Evolutionary conservation across 495 filamentous ascomycete genomes (phyloP), one percentile per base, ranked within the genome.

Genomic region (Rhizodiscina lignyota): DNA sequence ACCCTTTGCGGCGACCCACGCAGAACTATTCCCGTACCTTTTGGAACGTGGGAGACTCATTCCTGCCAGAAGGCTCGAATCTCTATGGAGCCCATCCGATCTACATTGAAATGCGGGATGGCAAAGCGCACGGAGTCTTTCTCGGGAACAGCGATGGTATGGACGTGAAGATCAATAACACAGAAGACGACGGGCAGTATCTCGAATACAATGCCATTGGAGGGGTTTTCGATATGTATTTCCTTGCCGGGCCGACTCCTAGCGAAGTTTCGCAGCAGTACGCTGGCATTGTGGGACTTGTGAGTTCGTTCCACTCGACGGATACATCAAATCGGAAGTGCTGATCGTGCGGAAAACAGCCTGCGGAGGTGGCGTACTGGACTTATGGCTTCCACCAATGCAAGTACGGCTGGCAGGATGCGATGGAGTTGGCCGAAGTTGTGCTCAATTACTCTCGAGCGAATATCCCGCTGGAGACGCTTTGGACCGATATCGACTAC

Each of bases 281-380:
- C 47, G 60, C 75, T 11, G 68, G 78, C 29, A 57, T 87, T 22
- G 70, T 77, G 21, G 81, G 45, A 1, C 81, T 3, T n/a, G n/a
- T n/a, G n/a, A n/a, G n/a, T n/a, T n/a, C n/a, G n/a, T n/a, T n/a
- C n/a, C n/a, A n/a, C n/a, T n/a, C n/a, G n/a, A n/a, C n/a, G n/a
- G n/a, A n/a, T n/a, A n/a, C n/a, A n/a, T n/a, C n/a, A n/a, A n/a
- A n/a, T n/a, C n/a, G n/a, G n/a, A n/a, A n/a, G n/a, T n/a, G n/a
- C n/a, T n/a, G n/a, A n/a, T n/a, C n/a, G n/a, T n/a, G n/a, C n/a
- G n/a, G n/a, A n/a, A n/a, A n/a, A n/a, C n/a, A n/a, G n/a, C n/a
- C n/a, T n/a, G 66, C 70, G 4, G 84, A 87, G 79, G 74, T 78
- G 62, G 78, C 79, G 1, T 91, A 89, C 55, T 91, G 83, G 83